phyloP scores from a whole-genome alignment of 169 alveolate genomes.

The Cryptosporidium meleagridis region DNA sequence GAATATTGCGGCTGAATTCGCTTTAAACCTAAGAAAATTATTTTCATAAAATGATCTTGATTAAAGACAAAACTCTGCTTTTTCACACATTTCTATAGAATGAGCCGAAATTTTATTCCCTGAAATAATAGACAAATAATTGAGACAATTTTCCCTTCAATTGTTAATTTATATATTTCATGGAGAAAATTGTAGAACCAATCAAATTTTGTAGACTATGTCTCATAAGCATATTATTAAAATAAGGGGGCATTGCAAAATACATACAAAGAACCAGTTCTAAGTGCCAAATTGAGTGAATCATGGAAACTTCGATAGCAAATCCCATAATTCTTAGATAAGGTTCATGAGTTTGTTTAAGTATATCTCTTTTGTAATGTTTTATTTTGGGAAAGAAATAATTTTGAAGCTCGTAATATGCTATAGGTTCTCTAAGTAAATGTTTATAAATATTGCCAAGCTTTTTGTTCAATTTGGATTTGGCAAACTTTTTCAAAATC shows the following conservation, averaged over 20 bases:
- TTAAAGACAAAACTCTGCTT: background rate
- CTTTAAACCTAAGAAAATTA: background rate
- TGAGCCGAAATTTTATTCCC: background rate
- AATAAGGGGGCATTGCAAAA: background rate
- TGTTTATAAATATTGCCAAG: background rate
- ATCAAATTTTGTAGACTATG: conserved; percentile 9
- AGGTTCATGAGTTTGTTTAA: conserved; percentile 13
- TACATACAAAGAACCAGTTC: conserved; percentile 17
- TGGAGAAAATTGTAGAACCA: conserved; percentile 14
- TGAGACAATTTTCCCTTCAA: background rate
- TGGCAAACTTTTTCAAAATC: background rate
- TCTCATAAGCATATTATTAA: conserved; percentile 2
- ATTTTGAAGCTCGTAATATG: background rate
- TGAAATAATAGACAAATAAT: background rate
- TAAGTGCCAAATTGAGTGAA: conserved; percentile 8
- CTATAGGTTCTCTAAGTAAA: background rate
- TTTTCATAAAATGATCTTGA: background rate
- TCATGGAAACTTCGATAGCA: conserved; percentile 28
- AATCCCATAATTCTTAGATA: conserved; percentile 48
- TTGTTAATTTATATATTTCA: conserved; percentile 3
- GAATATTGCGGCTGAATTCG: background rate
- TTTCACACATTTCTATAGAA: background rate
- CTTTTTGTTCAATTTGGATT: background rate
- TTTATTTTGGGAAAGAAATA: background rate
- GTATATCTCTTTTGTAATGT: background rate